Conservation (phyloP, 805 yeast species). For the Martiniozyma abietophila region DNA sequence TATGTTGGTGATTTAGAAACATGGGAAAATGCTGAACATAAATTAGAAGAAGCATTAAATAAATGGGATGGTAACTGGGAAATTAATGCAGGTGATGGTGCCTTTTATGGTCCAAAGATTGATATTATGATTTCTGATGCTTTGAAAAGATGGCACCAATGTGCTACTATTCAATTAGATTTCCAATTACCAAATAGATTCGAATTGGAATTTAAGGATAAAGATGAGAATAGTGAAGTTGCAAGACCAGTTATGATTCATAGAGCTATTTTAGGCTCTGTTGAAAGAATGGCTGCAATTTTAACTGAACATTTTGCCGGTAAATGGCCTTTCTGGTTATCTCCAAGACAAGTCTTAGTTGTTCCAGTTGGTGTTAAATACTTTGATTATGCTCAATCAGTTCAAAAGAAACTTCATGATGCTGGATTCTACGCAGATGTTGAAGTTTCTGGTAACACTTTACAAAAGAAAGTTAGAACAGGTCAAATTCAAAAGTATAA, state of each 20-base stretch:
- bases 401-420: conserved; percentile 57
- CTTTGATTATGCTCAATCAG: conserved; percentile 79
- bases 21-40: conserved; percentile 87
- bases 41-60: conserved; percentile 73
- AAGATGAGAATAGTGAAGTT: conserved; percentile 47
- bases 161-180: conserved; percentile 97
- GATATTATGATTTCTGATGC: conserved; percentile 95
- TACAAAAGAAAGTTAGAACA: conserved; percentile 95
- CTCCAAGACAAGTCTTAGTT: conserved; percentile 96
- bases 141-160: conserved; percentile 93
- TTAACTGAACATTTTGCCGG: conserved; percentile 98
- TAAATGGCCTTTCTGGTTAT: conserved; percentile 99
- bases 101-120: conserved; percentile 91
- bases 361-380: conserved; percentile 96
- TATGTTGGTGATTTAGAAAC: conserved; percentile 90
- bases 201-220: conserved; percentile 77
- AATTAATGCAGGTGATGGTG: conserved; percentile 95
- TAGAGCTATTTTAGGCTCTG: conserved; percentile 96
- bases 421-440: conserved; percentile 87
- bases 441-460: conserved; percentile 89
- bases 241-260: conserved; percentile 98
- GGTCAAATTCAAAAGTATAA: conserved; percentile 94
- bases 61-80: conserved; percentile 89
- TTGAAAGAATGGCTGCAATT: conserved; percentile 98
- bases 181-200: conserved; percentile 96